Base-by-base conservation (phyloP, 495 filamentous ascomycete species). In the Neurospora intermedia region DNA sequence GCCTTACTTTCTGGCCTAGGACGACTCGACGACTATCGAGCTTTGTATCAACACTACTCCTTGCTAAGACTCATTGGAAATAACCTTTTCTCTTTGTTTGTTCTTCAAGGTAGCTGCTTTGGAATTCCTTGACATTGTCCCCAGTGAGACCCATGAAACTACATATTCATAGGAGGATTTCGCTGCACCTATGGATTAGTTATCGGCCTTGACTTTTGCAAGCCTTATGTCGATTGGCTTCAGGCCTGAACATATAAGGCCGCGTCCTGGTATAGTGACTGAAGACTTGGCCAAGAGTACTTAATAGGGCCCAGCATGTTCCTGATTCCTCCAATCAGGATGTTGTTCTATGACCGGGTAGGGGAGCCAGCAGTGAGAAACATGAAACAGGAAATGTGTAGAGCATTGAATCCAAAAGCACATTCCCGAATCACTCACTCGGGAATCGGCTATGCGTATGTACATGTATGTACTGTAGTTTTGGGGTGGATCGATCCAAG, bases 1-100 rank as follows among this genome's bases (percentile, higher is more conserved):
- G 27, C 54, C 5, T 27, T 15, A 38, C 6, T 66, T 16, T 27
- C 27, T 66, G 18, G 74, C 74, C 7, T 76, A 77, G 2, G 73
- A 75, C 1, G 70, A 75, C 15, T n/a, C 43, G 43, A 46, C 18
- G 18, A 46, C 43, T 46, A 71, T 43, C 69, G 20, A 73, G 42
- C 11, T 42, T 15, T 3, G 9, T 15, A 66, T 66, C 27, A 35
- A 27, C 23, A 66, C 11, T 16, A 66, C 27, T 35, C 15, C 15
- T 66, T 66, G 13, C 15, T 35, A 3, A 18, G 27, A 27, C 54
- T 38, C 4, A 38, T 38, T 38, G 35, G 6, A 38, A 6, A 4
- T 6, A 4, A 38, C 35, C 35, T 38, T 38, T 38, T 6, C 0
- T 38, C 2, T 0, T 6, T 31, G 27, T 31, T 31, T 31, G 27